A percentile compares a stretch with the other conserved stretches of the same genome.
These are phyloP conservation scores for Amaranthus palmeri DNA, from an alignment of 148 eudicot species.

Conservation along the genomic window DNA sequence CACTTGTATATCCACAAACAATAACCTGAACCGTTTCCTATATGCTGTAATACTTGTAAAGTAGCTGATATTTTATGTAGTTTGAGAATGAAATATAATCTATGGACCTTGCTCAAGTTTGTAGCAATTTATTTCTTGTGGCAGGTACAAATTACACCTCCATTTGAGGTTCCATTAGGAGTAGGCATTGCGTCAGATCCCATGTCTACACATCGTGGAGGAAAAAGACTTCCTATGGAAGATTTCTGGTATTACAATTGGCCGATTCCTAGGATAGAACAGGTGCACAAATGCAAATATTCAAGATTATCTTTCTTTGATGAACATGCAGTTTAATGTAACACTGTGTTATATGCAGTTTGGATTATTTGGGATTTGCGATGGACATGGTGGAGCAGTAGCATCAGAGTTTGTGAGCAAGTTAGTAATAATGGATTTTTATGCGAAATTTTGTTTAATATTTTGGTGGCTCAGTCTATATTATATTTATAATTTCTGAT, in stretches of 20 bases:
- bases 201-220: constrained; percentile 90
- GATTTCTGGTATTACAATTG: constrained; percentile 80
- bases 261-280: constrained; percentile 76
- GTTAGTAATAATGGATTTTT: constrained; percentile 42
- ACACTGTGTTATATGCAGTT: constrained; percentile 45
- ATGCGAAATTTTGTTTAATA: constrained; percentile 5
- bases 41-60: not conserved
- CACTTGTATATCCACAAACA: not conserved
- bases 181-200: constrained; percentile 91
- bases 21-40: not conserved
- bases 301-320: constrained; percentile 1
- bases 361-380: constrained; percentile 91
- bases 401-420: constrained; percentile 87
- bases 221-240: constrained; percentile 90
- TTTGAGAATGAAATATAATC: no score
- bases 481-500: not conserved
- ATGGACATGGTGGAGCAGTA: constrained; percentile 91
- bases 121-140: constrained; percentile 4
- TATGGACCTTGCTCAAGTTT: constrained; percentile 2
- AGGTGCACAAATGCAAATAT: constrained; percentile 39
- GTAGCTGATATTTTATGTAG: no score
- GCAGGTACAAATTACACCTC: constrained; percentile 73
- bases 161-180: constrained; percentile 58
- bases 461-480: not conserved
- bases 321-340: not conserved